Conservation (phyloP, 768 basidiomycete species). For the Butyriboletus loyo region DNA sequence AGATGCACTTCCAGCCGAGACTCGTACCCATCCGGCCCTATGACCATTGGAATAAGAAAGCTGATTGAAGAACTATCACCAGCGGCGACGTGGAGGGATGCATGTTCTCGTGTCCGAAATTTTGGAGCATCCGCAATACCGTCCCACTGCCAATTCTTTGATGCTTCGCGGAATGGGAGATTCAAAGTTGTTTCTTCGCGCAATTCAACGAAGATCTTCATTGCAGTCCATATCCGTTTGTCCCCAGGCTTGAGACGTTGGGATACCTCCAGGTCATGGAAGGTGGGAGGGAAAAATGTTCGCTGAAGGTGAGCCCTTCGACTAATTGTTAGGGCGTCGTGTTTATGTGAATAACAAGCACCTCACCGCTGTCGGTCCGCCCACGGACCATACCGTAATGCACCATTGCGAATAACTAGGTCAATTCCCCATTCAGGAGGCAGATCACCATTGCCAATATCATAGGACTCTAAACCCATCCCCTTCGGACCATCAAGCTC, state of each 20-base stretch:
- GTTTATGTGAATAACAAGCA: neutral
- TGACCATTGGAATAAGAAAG: constrained; percentile 82
- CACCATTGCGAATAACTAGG: constrained; percentile 71
- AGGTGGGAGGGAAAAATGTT: constrained; percentile 80
- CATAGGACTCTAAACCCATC: constrained; percentile 45
- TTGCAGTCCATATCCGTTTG: constrained; percentile 73
- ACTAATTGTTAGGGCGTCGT: constrained; percentile 2
- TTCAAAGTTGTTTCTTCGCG: constrained; percentile 72
- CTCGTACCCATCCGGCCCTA: constrained; percentile 70
- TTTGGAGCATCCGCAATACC: constrained; percentile 47
- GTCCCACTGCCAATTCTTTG: constrained; percentile 98
- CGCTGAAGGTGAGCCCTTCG: constrained; percentile 70
- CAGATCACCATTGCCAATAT: constrained; percentile 83
- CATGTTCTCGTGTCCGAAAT: constrained; percentile 57
- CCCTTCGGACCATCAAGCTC: constrained; percentile 28
- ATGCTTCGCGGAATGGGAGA: constrained; percentile 89
- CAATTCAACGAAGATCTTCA: constrained; percentile 81
- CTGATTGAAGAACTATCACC: constrained; percentile 83
- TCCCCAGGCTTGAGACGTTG: constrained; percentile 70
- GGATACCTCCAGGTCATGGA: constrained; percentile 58
- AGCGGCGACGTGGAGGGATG: constrained; percentile 69
- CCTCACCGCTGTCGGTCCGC: constrained; percentile 85
- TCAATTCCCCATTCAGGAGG: constrained; percentile 95
- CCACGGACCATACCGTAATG: constrained; percentile 91
- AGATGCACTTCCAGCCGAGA: constrained; percentile 79